Evolutionary conservation across 768 basidiomycete genomes (phyloP).

Genomic region (Leccinellum rugosiceps): DNA sequence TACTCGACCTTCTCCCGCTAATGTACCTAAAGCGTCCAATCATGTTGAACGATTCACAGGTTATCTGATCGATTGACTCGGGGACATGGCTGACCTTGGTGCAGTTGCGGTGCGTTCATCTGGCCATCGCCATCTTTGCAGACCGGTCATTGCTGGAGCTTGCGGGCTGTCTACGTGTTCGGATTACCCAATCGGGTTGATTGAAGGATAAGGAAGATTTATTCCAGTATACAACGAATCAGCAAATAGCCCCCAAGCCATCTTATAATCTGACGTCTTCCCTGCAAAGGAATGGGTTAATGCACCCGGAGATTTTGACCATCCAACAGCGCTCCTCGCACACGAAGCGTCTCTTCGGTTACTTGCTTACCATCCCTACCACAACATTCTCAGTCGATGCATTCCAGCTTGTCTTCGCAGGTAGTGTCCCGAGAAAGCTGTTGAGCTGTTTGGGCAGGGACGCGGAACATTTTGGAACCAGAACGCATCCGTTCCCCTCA

Average conservation of each 20-base stretch:
- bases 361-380: background rate
- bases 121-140: background rate
- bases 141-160: background rate
- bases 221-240: background rate
- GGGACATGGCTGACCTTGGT: background rate
- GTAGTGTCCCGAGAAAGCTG: too few relatives aligned
- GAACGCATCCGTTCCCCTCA: too few relatives aligned
- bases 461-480: too few relatives aligned
- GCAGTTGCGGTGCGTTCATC: background rate
- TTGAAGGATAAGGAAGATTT: background rate
- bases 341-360: background rate
- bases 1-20: too few relatives aligned
- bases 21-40: too few relatives aligned
- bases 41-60: too few relatives aligned
- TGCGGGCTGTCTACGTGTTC: background rate
- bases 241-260: background rate
- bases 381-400: constrained; percentile 5
- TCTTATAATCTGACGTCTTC: background rate
- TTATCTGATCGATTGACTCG: background rate
- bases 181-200: background rate
- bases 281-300: too few relatives aligned
- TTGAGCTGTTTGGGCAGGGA: too few relatives aligned
- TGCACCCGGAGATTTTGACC: background rate
- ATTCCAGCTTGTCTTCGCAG: background rate
- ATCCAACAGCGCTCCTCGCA: constrained; percentile 3